These are phyloP conservation scores for Phialemonium atrogriseum DNA, from an alignment of 2,329 filamentous ascomycete genomes.

Conservation along the genomic window DNA sequence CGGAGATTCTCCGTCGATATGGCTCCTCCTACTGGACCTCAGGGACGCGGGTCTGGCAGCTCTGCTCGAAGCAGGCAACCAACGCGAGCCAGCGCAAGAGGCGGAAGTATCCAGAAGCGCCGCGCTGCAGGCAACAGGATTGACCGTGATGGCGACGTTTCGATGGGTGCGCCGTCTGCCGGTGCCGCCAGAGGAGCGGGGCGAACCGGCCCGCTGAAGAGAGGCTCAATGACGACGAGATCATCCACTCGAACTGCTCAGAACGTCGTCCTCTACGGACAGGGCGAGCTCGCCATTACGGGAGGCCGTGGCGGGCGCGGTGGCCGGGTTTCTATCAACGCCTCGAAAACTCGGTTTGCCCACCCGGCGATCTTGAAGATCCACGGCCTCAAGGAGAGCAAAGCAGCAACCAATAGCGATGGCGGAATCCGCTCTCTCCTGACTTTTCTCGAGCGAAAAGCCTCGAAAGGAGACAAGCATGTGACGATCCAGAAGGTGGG, in stretches of 20 bases:
- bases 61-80: slow-evolving; percentile 8
- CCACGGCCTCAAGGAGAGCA: slow-evolving; percentile 59
- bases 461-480: slow-evolving; percentile 44
- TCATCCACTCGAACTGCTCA: slow-evolving; percentile 10
- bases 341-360: slow-evolving; percentile 14
- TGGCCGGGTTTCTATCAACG: slow-evolving; percentile 1
- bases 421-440: slow-evolving; percentile 59
- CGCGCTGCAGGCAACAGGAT: slow-evolving; percentile 27
- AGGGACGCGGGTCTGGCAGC: slow-evolving; percentile 9
- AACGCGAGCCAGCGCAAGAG: slow-evolving; percentile 12
- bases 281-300: not conserved
- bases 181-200: slow-evolving; percentile 7
- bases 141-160: slow-evolving; percentile 52
- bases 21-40: slow-evolving; percentile 21
- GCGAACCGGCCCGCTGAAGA: slow-evolving; percentile 4
- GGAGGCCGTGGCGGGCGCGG: slow-evolving; percentile 1
- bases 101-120: slow-evolving; percentile 45
- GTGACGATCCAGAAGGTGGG: slow-evolving; percentile 73
- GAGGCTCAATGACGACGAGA: slow-evolving; percentile 13
- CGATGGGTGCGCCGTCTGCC: slow-evolving; percentile 39
- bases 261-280: slow-evolving; percentile 12
- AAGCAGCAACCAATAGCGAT: slow-evolving; percentile 56
- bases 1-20: no score
- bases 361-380: slow-evolving; percentile 38
- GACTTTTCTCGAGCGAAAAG: slow-evolving; percentile 64